phyloP scores from a whole-genome alignment of 805 yeast genomes.

The Candida pseudofarinosa region DNA sequence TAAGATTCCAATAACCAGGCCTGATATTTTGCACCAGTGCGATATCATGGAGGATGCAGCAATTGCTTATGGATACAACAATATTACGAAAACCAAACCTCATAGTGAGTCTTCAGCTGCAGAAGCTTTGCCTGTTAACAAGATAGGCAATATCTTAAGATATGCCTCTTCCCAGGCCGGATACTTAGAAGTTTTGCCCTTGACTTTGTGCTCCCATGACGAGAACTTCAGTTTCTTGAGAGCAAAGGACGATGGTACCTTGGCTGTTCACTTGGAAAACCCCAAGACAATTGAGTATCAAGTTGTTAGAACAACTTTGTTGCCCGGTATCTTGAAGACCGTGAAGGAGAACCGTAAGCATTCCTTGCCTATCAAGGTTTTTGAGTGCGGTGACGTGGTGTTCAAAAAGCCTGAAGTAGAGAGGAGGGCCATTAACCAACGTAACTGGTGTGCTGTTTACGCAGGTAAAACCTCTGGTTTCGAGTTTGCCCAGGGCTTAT shows the following conservation, averaged over 20 bases:
- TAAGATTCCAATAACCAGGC: constrained; percentile 85
- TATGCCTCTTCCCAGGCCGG: constrained; percentile 90
- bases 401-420: constrained; percentile 76
- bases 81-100: constrained; percentile 73
- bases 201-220: constrained; percentile 93
- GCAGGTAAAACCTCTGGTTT: constrained; percentile 96
- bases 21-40: constrained; percentile 94
- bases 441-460: constrained; percentile 91
- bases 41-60: constrained; percentile 99
- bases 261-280: constrained; percentile 86
- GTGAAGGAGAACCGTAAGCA: constrained; percentile 95
- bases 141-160: constrained; percentile 86
- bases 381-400: constrained; percentile 93
- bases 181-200: constrained; percentile 93
- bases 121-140: constrained; percentile 85
- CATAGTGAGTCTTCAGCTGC: constrained; percentile 78
- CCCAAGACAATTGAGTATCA: constrained; percentile 97
- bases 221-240: constrained; percentile 91
- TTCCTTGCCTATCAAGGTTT: constrained; percentile 88
- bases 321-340: constrained; percentile 94
- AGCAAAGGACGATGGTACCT: constrained; percentile 64
- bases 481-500: constrained; percentile 88
- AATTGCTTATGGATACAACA: constrained; percentile 91
- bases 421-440: constrained; percentile 86
- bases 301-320: constrained; percentile 91